Base-by-base conservation (phyloP, 129 eudicot genomes). In the Dittrichia graveolens region DNA sequence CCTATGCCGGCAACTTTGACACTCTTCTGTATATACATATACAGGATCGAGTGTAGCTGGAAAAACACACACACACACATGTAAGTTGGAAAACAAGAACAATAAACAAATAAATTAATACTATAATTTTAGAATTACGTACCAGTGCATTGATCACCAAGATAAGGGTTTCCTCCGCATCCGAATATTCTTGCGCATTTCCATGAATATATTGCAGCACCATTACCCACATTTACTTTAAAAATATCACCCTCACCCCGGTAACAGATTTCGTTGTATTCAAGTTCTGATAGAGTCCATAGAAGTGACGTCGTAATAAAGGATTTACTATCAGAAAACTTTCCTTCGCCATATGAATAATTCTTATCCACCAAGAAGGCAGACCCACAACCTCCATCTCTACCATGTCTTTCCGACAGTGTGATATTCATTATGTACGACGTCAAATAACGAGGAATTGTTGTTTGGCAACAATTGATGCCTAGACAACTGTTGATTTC, bases 391-490 rank as follows among this genome's bases (percentile, higher is more conserved):
- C 43, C 52, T 41, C 56, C 76, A 37, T 47, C 44, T 57, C 53
- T 16, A 1, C 10, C 43, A 24, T 24, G 31, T 24, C 31, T 24
- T 37, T 6, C 37, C 41, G 31, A 16, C 6, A 42, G 7, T 1
- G 65, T 54, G 55, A 57, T 0, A 6, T 43, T 11, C 6, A 71
- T 9, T 15, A 1, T 57, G 67, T 18, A 71, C 0, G 39, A 56
- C 7, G 8, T 56, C 14, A 79, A 4, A 73, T 58, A 54, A 57
- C 18, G 14, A 13, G 53, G 64, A 58, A 66, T 10, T 6, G 3
- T 8, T 3, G 71, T 18, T 57, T 79, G 75, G 3, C 83, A 79
- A 13, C 83, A 73, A 15, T 13, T 54, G 42, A 42, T 49, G 8
- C 79, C 83, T 14, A 2, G 31, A 4, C 79, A 73, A 9, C n/a